Conservation (phyloP, 1,284 basidiomycete genomes). For the Coriolopsis trogii region DNA sequence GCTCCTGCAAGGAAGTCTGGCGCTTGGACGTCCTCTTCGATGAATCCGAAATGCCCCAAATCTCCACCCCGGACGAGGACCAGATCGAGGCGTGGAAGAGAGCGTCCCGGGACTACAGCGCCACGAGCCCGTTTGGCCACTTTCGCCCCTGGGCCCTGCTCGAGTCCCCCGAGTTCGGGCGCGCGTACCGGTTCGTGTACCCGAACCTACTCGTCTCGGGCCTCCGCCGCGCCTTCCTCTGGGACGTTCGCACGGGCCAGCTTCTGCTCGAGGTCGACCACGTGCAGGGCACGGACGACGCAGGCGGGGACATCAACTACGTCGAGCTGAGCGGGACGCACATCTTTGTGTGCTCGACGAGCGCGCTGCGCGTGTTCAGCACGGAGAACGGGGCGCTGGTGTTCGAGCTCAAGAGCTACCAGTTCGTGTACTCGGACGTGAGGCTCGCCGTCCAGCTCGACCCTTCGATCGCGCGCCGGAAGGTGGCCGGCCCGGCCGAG, state of each 20-base stretch:
- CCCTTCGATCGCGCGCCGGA: constrained; percentile 9
- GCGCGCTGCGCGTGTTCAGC: constrained; percentile 54
- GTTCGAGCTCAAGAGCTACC: constrained; percentile 42
- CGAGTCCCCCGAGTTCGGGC: constrained; percentile 44
- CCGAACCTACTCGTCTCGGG: constrained; percentile 60
- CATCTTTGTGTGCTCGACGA: constrained; percentile 60
- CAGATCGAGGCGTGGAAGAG: constrained; percentile 36
- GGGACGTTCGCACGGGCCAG: constrained; percentile 55
- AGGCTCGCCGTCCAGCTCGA: constrained; percentile 16
- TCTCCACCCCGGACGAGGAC: constrained; percentile 35
- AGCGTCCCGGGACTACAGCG: constrained; percentile 1
- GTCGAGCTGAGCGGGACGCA: constrained; percentile 65
- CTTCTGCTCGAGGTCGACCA: constrained; percentile 49
- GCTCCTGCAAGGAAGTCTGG: constrained; percentile 71
- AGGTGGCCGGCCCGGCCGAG: constrained; percentile 5
- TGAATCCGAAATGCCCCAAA: constrained; percentile 17
- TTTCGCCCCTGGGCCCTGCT: constrained; percentile 65
- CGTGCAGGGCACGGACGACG: constrained; percentile 37
- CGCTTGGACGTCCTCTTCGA: constrained; percentile 41
- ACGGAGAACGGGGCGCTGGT: constrained; percentile 48
- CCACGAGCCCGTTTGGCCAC: constrained; percentile 39
- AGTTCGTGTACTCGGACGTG: constrained; percentile 29
- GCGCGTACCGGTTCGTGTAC: constrained; percentile 70
- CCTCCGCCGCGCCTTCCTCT: constrained; percentile 52
- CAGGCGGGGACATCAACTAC: constrained; percentile 51